Conservation (phyloP, 495 filamentous ascomycete species). For the Friedmanniomyces simplex region DNA sequence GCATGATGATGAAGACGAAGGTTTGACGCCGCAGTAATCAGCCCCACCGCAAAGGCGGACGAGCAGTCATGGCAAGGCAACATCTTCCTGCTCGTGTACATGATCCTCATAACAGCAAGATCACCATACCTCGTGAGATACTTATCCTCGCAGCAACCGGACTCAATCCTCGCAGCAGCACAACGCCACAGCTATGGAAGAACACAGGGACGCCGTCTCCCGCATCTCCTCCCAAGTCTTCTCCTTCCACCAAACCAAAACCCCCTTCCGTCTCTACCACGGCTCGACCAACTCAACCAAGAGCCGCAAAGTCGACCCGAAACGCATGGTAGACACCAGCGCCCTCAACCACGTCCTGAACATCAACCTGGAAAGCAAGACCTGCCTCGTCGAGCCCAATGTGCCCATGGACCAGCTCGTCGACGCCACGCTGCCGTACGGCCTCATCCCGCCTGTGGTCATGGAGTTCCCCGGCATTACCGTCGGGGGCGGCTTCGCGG, state of each 20-base stretch:
- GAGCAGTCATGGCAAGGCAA: background rate
- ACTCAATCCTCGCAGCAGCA: background rate
- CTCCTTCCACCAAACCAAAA: background rate
- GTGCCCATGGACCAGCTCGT: slow-evolving; percentile 55
- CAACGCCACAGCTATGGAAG: background rate
- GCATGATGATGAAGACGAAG: background rate
- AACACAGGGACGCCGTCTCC: background rate
- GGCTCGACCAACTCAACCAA: slow-evolving; percentile 28
- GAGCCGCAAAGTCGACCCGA: slow-evolving; percentile 23
- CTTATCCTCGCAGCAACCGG: background rate
- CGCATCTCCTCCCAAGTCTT: background rate
- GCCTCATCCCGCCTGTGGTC: slow-evolving; percentile 46
- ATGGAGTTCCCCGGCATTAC: slow-evolving; percentile 54
- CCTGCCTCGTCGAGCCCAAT: slow-evolving; percentile 50
- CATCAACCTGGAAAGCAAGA: slow-evolving; percentile 35
- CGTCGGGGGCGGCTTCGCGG: slow-evolving; percentile 46
- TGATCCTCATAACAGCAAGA: no score
- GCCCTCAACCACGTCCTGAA: slow-evolving; percentile 25
- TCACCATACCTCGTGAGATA: no score
- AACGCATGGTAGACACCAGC: slow-evolving; percentile 47
- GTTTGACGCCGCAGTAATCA: background rate
- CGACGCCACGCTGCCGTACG: slow-evolving; percentile 41
- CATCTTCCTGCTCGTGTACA: background rate
- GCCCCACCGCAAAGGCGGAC: background rate
- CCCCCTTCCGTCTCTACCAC: slow-evolving; percentile 22